phyloP scores from a whole-genome alignment of 495 filamentous ascomycete species.

The Parachaetomium inaequale region DNA sequence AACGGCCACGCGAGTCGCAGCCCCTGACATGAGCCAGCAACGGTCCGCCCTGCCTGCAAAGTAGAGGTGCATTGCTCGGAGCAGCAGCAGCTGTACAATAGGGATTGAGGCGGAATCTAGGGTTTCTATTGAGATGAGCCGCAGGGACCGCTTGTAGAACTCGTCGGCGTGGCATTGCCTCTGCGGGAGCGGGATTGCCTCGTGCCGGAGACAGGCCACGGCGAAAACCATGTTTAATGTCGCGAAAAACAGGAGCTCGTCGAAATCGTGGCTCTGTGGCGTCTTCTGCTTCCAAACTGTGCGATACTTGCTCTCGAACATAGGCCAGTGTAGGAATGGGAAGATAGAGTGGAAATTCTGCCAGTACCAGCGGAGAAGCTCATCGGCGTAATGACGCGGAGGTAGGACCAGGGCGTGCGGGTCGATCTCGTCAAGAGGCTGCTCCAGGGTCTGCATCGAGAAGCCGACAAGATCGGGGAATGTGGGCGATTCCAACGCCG shows the following conservation, averaged over 20 bases:
- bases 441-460: background rate
- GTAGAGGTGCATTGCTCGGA: slow-evolving; percentile 41
- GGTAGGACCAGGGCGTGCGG: slow-evolving; percentile 30
- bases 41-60: slow-evolving; percentile 35
- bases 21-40: slow-evolving; percentile 43
- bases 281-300: slow-evolving; percentile 25
- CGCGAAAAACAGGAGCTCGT: slow-evolving; percentile 34
- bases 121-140: slow-evolving; percentile 34
- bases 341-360: slow-evolving; percentile 34
- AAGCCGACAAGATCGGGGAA: slow-evolving; percentile 14
- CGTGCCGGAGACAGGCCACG: slow-evolving; percentile 37
- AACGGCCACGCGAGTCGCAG: slow-evolving; percentile 38
- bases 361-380: slow-evolving; percentile 38
- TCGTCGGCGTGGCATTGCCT: slow-evolving; percentile 27
- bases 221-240: slow-evolving; percentile 41
- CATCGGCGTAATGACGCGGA: slow-evolving; percentile 32
- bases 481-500: background rate
- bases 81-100: slow-evolving; percentile 39
- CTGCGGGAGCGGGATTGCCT: slow-evolving; percentile 20
- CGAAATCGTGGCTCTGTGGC: background rate
- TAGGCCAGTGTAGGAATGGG: slow-evolving; percentile 39
- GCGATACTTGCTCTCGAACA: slow-evolving; percentile 31
- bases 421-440: background rate
- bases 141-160: slow-evolving; percentile 37
- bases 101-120: slow-evolving; percentile 31